phyloP scores from a whole-genome alignment of 805 yeast species.

The Candida chauliodis region DNA sequence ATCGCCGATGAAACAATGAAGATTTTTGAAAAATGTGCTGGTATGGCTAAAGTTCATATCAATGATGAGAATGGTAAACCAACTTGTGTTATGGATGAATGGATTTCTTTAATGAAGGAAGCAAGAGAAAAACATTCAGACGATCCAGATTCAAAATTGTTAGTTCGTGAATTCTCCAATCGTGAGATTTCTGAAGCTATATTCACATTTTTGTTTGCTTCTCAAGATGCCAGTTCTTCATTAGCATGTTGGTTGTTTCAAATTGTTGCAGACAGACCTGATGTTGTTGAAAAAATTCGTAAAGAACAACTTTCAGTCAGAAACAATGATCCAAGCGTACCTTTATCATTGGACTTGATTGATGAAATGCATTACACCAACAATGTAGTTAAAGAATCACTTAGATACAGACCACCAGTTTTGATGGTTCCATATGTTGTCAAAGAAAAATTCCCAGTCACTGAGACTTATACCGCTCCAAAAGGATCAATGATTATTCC shows the following conservation, averaged over 20 bases:
- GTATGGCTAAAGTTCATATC: constrained; percentile 76
- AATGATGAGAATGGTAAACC: constrained; percentile 69
- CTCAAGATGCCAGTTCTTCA: constrained; percentile 97
- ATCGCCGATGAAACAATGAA: constrained; percentile 94
- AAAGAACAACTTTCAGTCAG: constrained; percentile 88
- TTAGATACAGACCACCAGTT: constrained; percentile 96
- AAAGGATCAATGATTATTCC: constrained; percentile 98
- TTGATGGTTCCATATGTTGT: constrained; percentile 96
- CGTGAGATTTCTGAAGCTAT: constrained; percentile 94
- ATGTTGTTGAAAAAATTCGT: constrained; percentile 78
- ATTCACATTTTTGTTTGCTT: constrained; percentile 94
- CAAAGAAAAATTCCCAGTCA: constrained; percentile 80
- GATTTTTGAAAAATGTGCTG: constrained; percentile 86
- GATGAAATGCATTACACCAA: constrained; percentile 85
- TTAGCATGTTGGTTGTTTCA: constrained; percentile 98
- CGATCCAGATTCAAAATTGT: constrained; percentile 51
- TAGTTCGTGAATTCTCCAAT: constrained; percentile 80
- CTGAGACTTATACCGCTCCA: constrained; percentile 84
- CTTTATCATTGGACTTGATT: constrained; percentile 67
- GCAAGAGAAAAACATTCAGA: constrained; percentile 52
- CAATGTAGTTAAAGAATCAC: constrained; percentile 86
- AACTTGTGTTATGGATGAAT: constrained; percentile 90
- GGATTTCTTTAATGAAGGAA: constrained; percentile 84
- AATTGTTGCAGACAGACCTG: constrained; percentile 93
- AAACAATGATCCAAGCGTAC: constrained; percentile 63